Evolutionary conservation across 768 basidiomycete species (phyloP).

Genomic region (Podaxis sp.): DNA sequence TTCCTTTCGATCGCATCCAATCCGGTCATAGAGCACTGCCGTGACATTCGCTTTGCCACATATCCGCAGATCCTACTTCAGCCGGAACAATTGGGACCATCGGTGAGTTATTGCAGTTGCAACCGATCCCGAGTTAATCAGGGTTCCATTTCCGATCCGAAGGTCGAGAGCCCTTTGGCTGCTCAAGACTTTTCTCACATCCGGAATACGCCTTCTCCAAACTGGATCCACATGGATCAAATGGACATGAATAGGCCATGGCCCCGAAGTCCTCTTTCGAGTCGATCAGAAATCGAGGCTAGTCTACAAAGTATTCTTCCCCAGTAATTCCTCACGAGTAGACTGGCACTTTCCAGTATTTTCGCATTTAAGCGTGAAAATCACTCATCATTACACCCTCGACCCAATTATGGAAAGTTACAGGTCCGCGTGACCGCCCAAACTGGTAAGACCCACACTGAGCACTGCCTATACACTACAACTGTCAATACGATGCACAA

Average conservation of each 20-base stretch:
- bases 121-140: not conserved
- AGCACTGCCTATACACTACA: not conserved
- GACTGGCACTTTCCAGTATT: not conserved
- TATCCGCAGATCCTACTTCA: constrained; percentile 48
- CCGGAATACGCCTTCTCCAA: constrained; percentile 70
- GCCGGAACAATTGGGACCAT: constrained; percentile 20
- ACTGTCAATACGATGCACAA: not conserved
- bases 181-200: constrained; percentile 85
- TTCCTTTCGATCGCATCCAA: constrained; percentile 68
- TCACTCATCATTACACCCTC: not conserved
- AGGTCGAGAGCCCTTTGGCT: not conserved
- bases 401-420: not conserved
- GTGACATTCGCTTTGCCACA: constrained; percentile 55
- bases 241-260: constrained; percentile 22
- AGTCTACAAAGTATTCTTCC: constrained; percentile 10
- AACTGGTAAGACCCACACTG: not conserved
- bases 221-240: constrained; percentile 52
- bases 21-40: constrained; percentile 81
- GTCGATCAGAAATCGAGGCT: constrained; percentile 19
- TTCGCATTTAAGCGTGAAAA: not conserved
- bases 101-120: not conserved
- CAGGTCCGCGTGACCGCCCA: not conserved
- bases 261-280: constrained; percentile 18
- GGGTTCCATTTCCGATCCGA: too few species aligned
- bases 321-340: constrained; percentile 10